A percentile compares a stretch with the other conserved stretches of the same genome.
These are phyloP conservation scores for Mortierella sp. DNA, from an alignment of 371 early-diverging fungal genomes.

Conservation along the genomic window DNA sequence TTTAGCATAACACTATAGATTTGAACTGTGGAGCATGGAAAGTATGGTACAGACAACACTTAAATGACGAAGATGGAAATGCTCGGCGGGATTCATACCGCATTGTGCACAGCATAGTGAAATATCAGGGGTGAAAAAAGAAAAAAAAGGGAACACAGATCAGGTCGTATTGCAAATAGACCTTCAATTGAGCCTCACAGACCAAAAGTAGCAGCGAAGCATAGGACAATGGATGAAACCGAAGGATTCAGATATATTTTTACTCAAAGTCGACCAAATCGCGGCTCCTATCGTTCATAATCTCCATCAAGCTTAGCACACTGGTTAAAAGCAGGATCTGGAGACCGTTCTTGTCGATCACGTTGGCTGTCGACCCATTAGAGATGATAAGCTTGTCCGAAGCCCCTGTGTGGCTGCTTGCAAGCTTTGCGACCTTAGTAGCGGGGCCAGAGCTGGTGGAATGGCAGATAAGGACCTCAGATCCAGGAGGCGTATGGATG, in stretches of 20 bases:
- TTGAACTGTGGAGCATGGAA: background rate
- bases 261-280: slow-evolving; percentile 53
- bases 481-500: slow-evolving; percentile 37
- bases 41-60: background rate
- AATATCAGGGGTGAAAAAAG: background rate
- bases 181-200: no score
- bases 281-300: slow-evolving; percentile 52
- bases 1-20: background rate
- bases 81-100: background rate
- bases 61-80: background rate
- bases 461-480: slow-evolving; percentile 49
- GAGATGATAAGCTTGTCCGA: slow-evolving; percentile 42
- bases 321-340: slow-evolving; percentile 52
- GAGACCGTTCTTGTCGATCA: slow-evolving; percentile 52
- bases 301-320: slow-evolving; percentile 53
- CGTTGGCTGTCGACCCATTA: slow-evolving; percentile 38
- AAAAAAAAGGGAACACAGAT: no score
- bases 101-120: background rate
- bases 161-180: no score
- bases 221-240: background rate
- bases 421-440: slow-evolving; percentile 35
- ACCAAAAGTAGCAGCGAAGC: no score
- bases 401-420: slow-evolving; percentile 43
- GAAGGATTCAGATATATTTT: background rate
- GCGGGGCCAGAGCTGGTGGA: slow-evolving; percentile 32